Base-by-base conservation (phyloP, 441 rosid species). In the Isatis lusitanica region DNA sequence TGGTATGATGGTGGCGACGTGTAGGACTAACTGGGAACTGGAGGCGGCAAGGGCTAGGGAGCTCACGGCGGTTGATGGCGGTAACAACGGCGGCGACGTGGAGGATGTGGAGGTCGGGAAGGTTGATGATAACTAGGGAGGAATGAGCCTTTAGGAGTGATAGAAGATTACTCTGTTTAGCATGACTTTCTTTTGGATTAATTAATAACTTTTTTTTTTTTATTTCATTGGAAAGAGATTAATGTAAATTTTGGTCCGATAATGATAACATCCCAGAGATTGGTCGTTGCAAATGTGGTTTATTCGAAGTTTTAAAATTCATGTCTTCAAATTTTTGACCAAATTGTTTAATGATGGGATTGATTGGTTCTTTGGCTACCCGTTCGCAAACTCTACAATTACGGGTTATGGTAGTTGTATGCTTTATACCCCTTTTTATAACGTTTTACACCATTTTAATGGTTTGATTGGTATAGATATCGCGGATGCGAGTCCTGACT, bases 1-100 rank as follows among this genome's bases (percentile, higher is more conserved):
- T 38, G 62, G 75, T 13, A 76, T 64, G 79, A 76, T 76, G 79
- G 47, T 51, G 46, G 79, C 51, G 1, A 76, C 71, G 6, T 63
- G 61, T 39, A 57, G 48, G 16, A 76, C 79, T 0, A 18, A 76
- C 31, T 76, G 79, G 79, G 66, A 76, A 8, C 2, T 70, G 13
- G 79, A 76, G 67, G 75, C 79, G 1, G 31, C 38, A 18, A 70
- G 79, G 31, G 71, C 79, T 56, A 70, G 28, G 53, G 42, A 46
- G 60, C 75, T 76, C 39, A 76, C 75, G 5, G 79, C 71, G 8
- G 62, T 56, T 13, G 36, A 53, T 21, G 21, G 58, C 2, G 66
- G 16, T 16, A 7, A 5, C 4, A 7, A 39, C n/a, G 33, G 15
- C 2, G 18, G 13, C 6, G 58, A 10, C 1, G 30, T 31, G 1